These are phyloP conservation scores for Blastobotrys persicus DNA, from an alignment of 1,139 yeast genomes.

Conservation along the genomic window DNA sequence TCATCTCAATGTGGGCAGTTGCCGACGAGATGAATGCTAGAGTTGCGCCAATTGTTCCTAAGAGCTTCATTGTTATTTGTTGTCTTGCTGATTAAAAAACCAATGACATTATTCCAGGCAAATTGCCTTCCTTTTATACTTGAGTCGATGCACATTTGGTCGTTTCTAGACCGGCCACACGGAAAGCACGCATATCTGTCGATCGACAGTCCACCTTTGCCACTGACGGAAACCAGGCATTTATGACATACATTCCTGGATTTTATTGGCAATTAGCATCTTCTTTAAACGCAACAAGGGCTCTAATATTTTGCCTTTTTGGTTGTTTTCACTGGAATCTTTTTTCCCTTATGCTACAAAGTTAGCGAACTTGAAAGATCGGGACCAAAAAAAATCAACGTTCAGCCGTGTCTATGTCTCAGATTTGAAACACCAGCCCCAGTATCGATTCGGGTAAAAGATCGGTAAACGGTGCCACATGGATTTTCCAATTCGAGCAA, in stretches of 20 bases:
- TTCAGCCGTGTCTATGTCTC: neutral
- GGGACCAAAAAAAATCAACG: neutral
- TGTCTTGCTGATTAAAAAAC: neutral
- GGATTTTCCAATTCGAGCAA: neutral
- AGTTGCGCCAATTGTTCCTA: conserved; percentile 1
- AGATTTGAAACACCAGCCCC: neutral
- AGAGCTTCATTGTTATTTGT: neutral
- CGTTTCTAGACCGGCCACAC: neutral
- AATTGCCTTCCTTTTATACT: conserved; percentile 6
- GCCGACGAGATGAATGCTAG: neutral
- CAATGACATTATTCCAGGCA: too few species aligned
- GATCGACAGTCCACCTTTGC: neutral
- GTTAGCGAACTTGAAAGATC: too few species aligned
- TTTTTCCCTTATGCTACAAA: too few species aligned
- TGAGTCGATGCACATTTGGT: neutral
- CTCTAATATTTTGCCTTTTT: too few species aligned
- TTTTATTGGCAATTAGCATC: too few species aligned
- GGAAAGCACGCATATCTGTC: neutral
- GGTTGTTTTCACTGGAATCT: too few species aligned
- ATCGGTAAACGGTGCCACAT: neutral
- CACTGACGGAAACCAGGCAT: too few species aligned
- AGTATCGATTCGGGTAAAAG: neutral
- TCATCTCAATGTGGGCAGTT: conserved; percentile 28
- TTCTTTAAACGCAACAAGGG: too few species aligned
- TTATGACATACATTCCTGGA: too few species aligned